These are phyloP conservation scores for Apiotrichum sp. DNA, from an alignment of 1,284 basidiomycete genomes.

Conservation along the genomic window DNA sequence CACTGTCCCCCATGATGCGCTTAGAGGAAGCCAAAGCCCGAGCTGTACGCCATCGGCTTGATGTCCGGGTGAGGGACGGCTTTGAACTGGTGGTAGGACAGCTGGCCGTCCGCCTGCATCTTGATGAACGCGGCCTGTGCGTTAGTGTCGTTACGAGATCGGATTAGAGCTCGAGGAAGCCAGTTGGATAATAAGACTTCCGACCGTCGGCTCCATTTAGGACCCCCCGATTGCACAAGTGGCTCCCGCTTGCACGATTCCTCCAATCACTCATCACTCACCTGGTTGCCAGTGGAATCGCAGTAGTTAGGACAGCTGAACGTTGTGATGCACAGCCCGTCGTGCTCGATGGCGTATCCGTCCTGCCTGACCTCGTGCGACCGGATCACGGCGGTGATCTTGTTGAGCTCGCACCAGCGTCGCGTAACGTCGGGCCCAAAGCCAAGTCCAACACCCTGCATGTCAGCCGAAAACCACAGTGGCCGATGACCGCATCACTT, in stretches of 20 bases:
- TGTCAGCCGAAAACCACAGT: background rate
- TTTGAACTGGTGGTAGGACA: conserved; percentile 74
- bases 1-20: background rate
- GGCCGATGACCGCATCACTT: conserved; percentile 64
- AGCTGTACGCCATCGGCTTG: conserved; percentile 84
- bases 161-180: no score
- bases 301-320: conserved; percentile 49
- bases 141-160: background rate
- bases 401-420: conserved; percentile 81
- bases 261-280: conserved; percentile 45
- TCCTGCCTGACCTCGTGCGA: conserved; percentile 94
- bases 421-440: conserved; percentile 92
- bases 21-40: conserved; percentile 32
- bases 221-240: no score
- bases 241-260: no score
- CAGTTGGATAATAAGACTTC: no score
- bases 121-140: conserved; percentile 55
- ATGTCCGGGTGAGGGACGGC: conserved; percentile 81
- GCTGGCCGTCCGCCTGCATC: conserved; percentile 69
- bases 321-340: conserved; percentile 48
- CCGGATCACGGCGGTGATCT: conserved; percentile 81
- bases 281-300: conserved; percentile 49
- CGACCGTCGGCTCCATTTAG: no score
- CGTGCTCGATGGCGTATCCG: conserved; percentile 57
- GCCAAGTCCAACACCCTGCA: conserved; percentile 83